phyloP scores from a whole-genome alignment of 805 yeast species.

The Ogataea paradorogensis region DNA sequence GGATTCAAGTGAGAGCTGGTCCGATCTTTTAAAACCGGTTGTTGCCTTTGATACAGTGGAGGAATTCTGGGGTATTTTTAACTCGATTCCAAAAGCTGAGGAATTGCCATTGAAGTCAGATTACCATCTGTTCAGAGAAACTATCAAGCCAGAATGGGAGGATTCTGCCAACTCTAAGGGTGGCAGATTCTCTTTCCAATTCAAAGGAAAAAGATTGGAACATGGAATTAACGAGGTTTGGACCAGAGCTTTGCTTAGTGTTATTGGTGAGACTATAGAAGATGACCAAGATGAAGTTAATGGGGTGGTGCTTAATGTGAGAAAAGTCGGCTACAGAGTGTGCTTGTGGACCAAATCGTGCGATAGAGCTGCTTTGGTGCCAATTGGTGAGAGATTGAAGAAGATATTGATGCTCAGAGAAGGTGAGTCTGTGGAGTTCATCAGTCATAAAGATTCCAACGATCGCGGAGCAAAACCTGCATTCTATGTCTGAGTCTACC shows the following conservation, averaged over 20 bases:
- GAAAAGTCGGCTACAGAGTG: conserved; percentile 77
- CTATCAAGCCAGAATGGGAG: conserved; percentile 98
- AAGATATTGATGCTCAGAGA: conserved; percentile 74
- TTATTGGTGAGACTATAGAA: conserved; percentile 93
- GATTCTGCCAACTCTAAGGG: conserved; percentile 83
- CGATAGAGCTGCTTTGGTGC: conserved; percentile 56
- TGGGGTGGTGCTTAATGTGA: conserved; percentile 88
- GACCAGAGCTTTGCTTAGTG: conserved; percentile 84
- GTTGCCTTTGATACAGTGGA: conserved; percentile 92
- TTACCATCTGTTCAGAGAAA: conserved; percentile 91
- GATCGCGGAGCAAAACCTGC: conserved; percentile 31
- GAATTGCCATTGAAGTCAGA: conserved; percentile 91
- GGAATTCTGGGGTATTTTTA: conserved; percentile 98
- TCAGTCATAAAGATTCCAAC: conserved; percentile 54
- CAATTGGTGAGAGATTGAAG: conserved; percentile 86
- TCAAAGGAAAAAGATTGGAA: conserved; percentile 52
- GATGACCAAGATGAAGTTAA: conserved; percentile 81
- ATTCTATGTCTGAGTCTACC: conserved; percentile 14
- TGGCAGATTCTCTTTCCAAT: conserved; percentile 89
- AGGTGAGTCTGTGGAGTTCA: conserved; percentile 77
- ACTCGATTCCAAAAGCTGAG: conserved; percentile 86
- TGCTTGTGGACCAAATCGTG: conserved; percentile 92
- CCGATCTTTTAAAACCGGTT: conserved; percentile 87
- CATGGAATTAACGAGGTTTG: conserved; percentile 77
- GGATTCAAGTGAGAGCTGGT: conserved; percentile 80